A percentile compares a stretch with the other conserved stretches of the same genome.
Evolutionary conservation across 106 monocot genomes (phyloP).

Genomic region (Allium sativum): DNA sequence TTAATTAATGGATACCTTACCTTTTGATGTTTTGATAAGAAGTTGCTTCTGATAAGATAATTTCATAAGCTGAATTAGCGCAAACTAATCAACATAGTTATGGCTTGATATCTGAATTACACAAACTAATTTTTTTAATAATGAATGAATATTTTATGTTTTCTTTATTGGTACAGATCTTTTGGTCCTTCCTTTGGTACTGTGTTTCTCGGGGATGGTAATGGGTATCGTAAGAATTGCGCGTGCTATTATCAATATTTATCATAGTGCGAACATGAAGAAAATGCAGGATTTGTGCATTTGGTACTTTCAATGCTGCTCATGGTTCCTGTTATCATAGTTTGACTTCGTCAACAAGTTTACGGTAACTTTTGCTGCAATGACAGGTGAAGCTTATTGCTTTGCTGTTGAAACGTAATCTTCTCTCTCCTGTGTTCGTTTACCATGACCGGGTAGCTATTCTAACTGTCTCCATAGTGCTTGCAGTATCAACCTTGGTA

Average conservation of each 20-base stretch:
- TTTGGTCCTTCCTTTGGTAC: conserved; percentile 95
- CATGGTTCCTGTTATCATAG: conserved; percentile 41
- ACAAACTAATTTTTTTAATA: no score
- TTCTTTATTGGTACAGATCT: no score
- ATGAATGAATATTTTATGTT: no score
- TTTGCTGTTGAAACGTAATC: conserved; percentile 78
- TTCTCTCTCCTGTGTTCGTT: conserved; percentile 88
- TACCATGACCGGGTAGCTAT: no score
- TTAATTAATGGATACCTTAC: no score
- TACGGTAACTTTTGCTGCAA: conserved; percentile 91
- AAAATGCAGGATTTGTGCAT: conserved; percentile 45
- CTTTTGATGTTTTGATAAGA: no score
- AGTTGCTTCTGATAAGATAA: no score
- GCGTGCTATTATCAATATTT: conserved; percentile 47
- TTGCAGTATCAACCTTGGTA: no score
- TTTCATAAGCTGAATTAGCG: no score
- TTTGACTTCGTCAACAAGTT: conserved; percentile 92
- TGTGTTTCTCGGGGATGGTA: conserved; percentile 81
- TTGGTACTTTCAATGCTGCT: conserved; percentile 59
- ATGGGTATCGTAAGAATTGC: conserved; percentile 43
- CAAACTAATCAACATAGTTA: no score
- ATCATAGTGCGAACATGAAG: conserved; percentile 54
- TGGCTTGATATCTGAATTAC: no score
- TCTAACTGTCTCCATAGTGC: no score
- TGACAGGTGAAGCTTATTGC: conserved; percentile 88